phyloP scores from a whole-genome alignment of 371 early-diverging fungal species.

The Mucor saturninus region DNA sequence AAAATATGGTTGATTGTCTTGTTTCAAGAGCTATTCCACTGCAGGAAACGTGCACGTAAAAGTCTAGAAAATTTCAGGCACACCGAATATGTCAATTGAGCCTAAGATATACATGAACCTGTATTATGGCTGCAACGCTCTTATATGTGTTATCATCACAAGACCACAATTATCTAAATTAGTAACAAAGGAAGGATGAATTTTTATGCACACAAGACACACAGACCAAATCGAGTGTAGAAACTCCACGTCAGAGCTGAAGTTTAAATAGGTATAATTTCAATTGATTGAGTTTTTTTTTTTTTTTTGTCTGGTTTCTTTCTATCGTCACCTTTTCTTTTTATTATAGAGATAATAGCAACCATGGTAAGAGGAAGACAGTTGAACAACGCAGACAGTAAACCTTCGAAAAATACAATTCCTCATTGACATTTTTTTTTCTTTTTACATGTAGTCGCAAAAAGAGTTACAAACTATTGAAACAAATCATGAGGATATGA shows the following conservation, averaged over 20 bases:
- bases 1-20: too few species aligned
- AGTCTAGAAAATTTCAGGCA: too few species aligned
- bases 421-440: not conserved
- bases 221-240: too few species aligned
- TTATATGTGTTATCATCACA: too few species aligned
- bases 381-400: not conserved
- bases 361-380: not conserved
- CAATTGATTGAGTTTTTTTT: not conserved
- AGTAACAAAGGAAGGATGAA: too few species aligned
- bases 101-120: too few species aligned
- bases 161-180: too few species aligned
- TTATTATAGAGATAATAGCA: not conserved
- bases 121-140: too few species aligned
- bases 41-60: too few species aligned
- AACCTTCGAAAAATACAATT: not conserved
- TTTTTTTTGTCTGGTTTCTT: not conserved
- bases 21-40: too few species aligned
- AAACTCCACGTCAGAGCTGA: constrained; percentile 8
- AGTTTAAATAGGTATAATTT: not conserved
- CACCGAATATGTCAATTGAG: too few species aligned
- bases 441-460: constrained; percentile 7
- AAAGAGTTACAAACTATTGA: constrained; percentile 71
- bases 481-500: constrained; percentile 94
- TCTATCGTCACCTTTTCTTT: not conserved
- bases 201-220: too few species aligned